These are phyloP conservation scores for Fusarium irregulare DNA, from an alignment of 2,329 filamentous ascomycete genomes.

Conservation along the genomic window DNA sequence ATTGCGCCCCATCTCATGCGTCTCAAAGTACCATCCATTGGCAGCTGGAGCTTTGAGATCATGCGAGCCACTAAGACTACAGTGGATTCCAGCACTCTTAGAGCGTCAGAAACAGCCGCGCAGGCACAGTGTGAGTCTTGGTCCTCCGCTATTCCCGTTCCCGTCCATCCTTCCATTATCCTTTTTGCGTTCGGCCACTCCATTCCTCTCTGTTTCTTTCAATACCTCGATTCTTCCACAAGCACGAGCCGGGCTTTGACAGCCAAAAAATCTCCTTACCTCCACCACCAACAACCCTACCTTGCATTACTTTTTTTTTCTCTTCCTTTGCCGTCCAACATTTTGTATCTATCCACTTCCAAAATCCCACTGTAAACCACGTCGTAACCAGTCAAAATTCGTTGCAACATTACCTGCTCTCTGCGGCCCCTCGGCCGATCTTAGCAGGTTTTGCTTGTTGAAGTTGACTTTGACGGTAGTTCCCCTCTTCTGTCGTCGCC, in stretches of 20 bases:
- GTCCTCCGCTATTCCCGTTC: slow-evolving; percentile 44
- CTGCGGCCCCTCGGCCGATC: slow-evolving; percentile 41
- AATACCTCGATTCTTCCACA: slow-evolving; percentile 31
- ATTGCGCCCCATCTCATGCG: slow-evolving; percentile 21
- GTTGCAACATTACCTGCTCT: slow-evolving; percentile 28
- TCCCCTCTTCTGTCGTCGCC: slow-evolving; percentile 33
- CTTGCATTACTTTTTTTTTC: slow-evolving; percentile 13
- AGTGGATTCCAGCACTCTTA: slow-evolving; percentile 35
- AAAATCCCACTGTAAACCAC: slow-evolving; percentile 33
- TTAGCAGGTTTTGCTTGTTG: slow-evolving; percentile 28
- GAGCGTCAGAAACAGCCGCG: slow-evolving; percentile 32
- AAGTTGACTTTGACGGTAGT: slow-evolving; percentile 25
- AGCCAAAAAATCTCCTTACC: slow-evolving; percentile 46
- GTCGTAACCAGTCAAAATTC: slow-evolving; percentile 27
- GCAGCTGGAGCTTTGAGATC: slow-evolving; percentile 18
- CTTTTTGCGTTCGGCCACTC: slow-evolving; percentile 43
- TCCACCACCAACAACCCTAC: slow-evolving; percentile 37
- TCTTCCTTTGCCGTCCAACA: slow-evolving; percentile 1
- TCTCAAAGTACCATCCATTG: slow-evolving; percentile 25
- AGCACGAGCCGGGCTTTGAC: slow-evolving; percentile 38
- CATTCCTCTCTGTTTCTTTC: slow-evolving; percentile 44
- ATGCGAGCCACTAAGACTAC: slow-evolving; percentile 32
- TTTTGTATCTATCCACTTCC: slow-evolving; percentile 26
- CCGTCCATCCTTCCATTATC: slow-evolving; percentile 40
- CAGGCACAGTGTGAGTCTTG: slow-evolving; percentile 38